Conservation (phyloP, 2,329 filamentous ascomycete species). For the Microcera coccophila region DNA sequence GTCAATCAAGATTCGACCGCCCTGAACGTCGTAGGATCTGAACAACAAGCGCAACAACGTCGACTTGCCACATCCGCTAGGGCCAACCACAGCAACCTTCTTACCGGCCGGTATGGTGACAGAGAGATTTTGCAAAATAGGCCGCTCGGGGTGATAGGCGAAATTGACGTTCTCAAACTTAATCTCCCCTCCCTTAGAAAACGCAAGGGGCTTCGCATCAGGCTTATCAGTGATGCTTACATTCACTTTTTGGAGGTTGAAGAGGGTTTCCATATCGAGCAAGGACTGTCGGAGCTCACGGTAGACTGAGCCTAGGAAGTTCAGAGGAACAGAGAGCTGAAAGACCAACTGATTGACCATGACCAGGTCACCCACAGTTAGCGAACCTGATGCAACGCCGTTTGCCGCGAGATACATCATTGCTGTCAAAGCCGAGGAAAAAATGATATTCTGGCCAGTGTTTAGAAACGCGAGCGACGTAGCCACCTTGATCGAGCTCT, state of each 20-base stretch:
- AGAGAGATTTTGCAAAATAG: constrained; percentile 78
- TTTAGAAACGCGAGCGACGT: constrained; percentile 92
- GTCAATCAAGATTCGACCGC: constrained; percentile 83
- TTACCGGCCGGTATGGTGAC: constrained; percentile 92
- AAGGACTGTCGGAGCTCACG: constrained; percentile 91
- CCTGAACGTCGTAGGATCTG: constrained; percentile 87
- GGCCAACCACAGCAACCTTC: constrained; percentile 93
- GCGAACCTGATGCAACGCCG: constrained; percentile 72
- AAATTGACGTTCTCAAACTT: constrained; percentile 93
- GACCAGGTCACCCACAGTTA: constrained; percentile 93
- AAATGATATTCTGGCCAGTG: constrained; percentile 94
- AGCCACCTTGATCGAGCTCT: constrained; percentile 92
- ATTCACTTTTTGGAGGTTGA: constrained; percentile 96
- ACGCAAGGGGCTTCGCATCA: constrained; percentile 66
- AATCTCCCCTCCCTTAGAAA: constrained; percentile 81
- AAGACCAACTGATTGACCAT: constrained; percentile 99
- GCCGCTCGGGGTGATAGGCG: constrained; percentile 81
- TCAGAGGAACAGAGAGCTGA: constrained; percentile 92
- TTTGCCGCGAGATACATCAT: constrained; percentile 98
- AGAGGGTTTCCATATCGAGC: constrained; percentile 97
- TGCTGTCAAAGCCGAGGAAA: constrained; percentile 83
- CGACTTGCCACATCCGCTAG: constrained; percentile 93
- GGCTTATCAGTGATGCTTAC: constrained; percentile 76
- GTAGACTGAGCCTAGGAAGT: constrained; percentile 97
- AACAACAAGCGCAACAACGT: constrained; percentile 88